Evolutionary conservation across 768 basidiomycete species (phyloP), one percentile per base, ranked within the genome.

Genomic region (Suillus tomentosus): DNA sequence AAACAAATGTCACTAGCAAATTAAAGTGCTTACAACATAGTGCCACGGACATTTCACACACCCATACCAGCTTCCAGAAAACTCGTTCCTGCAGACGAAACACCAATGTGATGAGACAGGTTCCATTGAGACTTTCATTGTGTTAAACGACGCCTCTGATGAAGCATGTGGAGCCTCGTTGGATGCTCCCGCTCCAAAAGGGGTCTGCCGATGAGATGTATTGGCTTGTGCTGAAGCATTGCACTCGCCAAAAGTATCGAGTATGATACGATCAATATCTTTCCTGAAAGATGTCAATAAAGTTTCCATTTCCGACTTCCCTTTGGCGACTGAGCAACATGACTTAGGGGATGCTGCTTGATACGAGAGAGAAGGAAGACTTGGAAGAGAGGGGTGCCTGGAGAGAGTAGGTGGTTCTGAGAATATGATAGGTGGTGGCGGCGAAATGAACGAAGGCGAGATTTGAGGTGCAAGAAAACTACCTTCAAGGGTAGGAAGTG

Each of bases 251-350:
- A 84, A 77, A 1, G 77, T 76, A 61, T 67, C 72, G 24, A 69
- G 69, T 31, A 88, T 69, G 63, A 83, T 76, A 15, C 73, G 76
- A 45, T 86, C 80, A n/a, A 91, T 74, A 61, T 86, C 82, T 11
- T 71, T 66, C 69, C 86, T 82, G 70, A 90, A 89, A n/a, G 76
- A 76, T 55, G 74, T 67, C 45, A 90, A 66, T 39, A 88, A 72
- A 1, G 66, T 58, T 62, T 79, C 76, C 8, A 90, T 73, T 61
- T 89, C 86, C 45, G 71, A 72, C 72, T 81, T 88, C 57, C 78
- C 80, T 61, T 82, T 76, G 2, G 79, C 67, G 4, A 82, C 67
- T 5, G 82, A 73, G 71, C 85, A 87, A 70, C 84, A 85, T 37
- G 64, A 50, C 14, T 55, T 62, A 42, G 62, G 59, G 10, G 63